Conservation (phyloP, 192 early-diverging fungal species). For the Backusella mclennaniae region DNA sequence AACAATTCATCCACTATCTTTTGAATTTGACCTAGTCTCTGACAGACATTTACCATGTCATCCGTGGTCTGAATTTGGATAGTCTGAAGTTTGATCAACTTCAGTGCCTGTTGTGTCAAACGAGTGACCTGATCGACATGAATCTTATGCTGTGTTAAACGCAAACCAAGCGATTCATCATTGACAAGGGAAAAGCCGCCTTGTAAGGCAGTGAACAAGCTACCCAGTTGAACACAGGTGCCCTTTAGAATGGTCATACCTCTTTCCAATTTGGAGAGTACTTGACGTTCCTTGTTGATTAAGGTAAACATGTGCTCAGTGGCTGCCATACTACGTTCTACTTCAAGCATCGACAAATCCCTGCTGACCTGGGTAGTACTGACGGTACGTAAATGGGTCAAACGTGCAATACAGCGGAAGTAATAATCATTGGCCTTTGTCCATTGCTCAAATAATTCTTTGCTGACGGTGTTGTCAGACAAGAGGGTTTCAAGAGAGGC, state of each 20-base stretch:
- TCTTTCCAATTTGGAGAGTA: slow-evolving; percentile 16
- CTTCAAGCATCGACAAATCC: slow-evolving; percentile 67
- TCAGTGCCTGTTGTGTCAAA: slow-evolving; percentile 18
- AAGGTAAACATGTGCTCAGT: slow-evolving; percentile 68
- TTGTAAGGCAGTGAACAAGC: background rate
- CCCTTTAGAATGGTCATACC: slow-evolving; percentile 24
- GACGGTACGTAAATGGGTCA: slow-evolving; percentile 56
- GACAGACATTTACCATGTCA: slow-evolving; percentile 10
- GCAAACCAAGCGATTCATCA: slow-evolving; percentile 12
- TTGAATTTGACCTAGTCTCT: slow-evolving; percentile 15
- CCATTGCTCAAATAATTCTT: slow-evolving; percentile 36
- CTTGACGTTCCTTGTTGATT: slow-evolving; percentile 52
- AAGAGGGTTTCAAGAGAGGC: slow-evolving; percentile 15
- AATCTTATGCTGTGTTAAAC: slow-evolving; percentile 36
- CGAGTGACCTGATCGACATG: slow-evolving; percentile 40
- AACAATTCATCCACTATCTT: slow-evolving; percentile 21
- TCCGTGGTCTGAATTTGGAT: background rate
- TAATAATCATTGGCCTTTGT: slow-evolving; percentile 67
- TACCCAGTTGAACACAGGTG: slow-evolving; percentile 22
- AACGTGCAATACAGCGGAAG: slow-evolving; percentile 61
- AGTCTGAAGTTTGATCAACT: slow-evolving; percentile 5
- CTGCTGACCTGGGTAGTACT: slow-evolving; percentile 42
- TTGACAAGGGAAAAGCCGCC: background rate
- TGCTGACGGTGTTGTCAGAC: slow-evolving; percentile 21
- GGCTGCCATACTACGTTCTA: slow-evolving; percentile 58